These are phyloP conservation scores for Trichoderma simmonsii DNA, from an alignment of 2,329 filamentous ascomycete species.

Conservation along the genomic window DNA sequence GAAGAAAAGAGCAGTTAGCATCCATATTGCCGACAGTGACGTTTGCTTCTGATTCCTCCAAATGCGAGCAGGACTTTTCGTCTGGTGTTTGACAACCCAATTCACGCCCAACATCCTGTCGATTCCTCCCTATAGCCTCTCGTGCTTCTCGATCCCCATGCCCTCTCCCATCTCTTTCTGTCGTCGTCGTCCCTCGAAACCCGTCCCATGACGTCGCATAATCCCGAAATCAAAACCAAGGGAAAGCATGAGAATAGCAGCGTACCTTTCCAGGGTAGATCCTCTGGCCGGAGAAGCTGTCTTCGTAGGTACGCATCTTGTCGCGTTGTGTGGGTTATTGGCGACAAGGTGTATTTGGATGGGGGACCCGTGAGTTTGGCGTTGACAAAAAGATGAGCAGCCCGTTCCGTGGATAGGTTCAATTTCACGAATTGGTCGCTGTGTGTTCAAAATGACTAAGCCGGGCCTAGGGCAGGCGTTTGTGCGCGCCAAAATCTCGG, in stretches of 20 bases:
- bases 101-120: neutral
- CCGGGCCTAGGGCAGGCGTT: constrained; percentile 38
- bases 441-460: constrained; percentile 40
- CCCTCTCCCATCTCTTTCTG: neutral
- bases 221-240: constrained; percentile 22
- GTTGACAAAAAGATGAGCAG: constrained; percentile 36
- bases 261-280: constrained; percentile 68
- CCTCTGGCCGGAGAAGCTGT: constrained; percentile 63
- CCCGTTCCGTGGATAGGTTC: constrained; percentile 30
- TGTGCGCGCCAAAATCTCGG: constrained; percentile 24
- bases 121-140: neutral
- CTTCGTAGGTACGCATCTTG: constrained; percentile 67
- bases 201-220: constrained; percentile 21
- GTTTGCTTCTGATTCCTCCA: neutral
- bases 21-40: neutral
- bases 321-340: constrained; percentile 38
- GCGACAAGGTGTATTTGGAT: constrained; percentile 42
- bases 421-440: constrained; percentile 41
- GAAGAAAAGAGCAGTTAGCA: constrained; percentile 12
- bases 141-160: neutral
- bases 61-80: neutral
- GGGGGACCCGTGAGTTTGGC: constrained; percentile 38
- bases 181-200: neutral
- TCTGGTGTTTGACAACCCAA: neutral
- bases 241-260: constrained; percentile 18